Conservation (phyloP, 208 protist species). For the Acanthamoeba royreba region DNA sequence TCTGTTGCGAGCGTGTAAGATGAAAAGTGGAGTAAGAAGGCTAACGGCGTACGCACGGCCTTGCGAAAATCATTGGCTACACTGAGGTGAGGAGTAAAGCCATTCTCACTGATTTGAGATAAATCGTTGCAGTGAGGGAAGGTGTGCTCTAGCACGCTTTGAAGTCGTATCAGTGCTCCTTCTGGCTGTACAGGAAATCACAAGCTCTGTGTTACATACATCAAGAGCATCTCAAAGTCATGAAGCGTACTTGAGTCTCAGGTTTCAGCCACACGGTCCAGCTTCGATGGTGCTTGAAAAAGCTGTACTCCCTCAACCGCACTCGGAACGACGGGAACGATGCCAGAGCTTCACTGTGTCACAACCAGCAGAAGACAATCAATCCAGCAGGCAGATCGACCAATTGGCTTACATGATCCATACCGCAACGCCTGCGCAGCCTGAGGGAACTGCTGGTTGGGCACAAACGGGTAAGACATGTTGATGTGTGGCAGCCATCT, state of each 20-base stretch:
- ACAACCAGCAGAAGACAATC: background rate
- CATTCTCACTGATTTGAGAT: background rate
- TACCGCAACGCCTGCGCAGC: background rate
- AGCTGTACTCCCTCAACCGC: background rate
- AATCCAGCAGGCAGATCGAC: no score
- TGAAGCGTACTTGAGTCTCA: background rate
- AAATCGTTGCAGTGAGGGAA: conserved; percentile 57
- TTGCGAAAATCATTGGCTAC: conserved; percentile 51
- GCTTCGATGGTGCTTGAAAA: background rate
- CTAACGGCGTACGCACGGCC: no score
- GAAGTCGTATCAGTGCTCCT: conserved; percentile 9
- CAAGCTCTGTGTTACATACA: background rate
- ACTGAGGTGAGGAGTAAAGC: conserved; percentile 62
- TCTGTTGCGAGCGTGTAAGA: background rate
- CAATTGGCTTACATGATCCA: background rate
- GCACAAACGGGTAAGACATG: background rate
- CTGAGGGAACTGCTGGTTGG: background rate
- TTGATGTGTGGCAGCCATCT: background rate
- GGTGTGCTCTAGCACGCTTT: background rate
- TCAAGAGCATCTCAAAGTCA: background rate
- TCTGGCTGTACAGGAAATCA: background rate
- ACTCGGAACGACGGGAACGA: background rate
- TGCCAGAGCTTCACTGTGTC: background rate
- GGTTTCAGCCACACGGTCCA: background rate
- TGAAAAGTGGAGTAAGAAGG: background rate